These are phyloP conservation scores for Capsella bursapastoris DNA, from an alignment of 345 rosid species.

Conservation along the genomic window DNA sequence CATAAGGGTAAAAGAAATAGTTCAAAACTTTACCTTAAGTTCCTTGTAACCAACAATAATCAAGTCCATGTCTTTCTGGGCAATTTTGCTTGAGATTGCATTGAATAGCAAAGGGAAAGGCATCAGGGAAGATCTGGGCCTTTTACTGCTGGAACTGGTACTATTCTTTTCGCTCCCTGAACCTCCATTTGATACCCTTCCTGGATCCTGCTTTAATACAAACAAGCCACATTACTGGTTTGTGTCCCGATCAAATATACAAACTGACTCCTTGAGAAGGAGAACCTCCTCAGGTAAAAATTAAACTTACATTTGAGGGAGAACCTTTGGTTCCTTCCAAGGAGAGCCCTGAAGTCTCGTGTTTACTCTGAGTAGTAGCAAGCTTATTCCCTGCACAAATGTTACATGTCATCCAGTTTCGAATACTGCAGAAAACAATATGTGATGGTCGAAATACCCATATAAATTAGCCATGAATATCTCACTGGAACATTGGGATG, in stretches of 20 bases:
- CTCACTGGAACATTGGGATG: constrained; percentile 32
- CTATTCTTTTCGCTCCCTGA: constrained; percentile 14
- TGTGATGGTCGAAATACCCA: constrained; percentile 10
- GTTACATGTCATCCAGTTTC: constrained; percentile 22
- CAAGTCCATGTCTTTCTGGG: constrained; percentile 61
- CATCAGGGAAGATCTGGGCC: constrained; percentile 65
- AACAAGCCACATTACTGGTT: constrained; percentile 20
- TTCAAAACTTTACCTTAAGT: constrained; percentile 61
- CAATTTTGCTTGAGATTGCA: constrained; percentile 70
- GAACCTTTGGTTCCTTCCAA: constrained; percentile 27
- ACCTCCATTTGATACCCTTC: constrained; percentile 20
- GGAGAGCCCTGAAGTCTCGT: constrained; percentile 18
- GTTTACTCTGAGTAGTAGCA: constrained; percentile 21
- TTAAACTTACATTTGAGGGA: constrained; percentile 32
- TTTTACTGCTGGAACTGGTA: constrained; percentile 30
- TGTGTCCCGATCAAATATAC: constrained; percentile 8
- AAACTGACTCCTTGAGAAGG: not conserved
- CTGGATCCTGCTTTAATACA: constrained; percentile 33
- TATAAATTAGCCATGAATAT: constrained; percentile 30
- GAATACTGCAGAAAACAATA: constrained; percentile 10
- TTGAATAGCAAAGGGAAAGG: constrained; percentile 80
- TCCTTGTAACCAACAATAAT: constrained; percentile 53
- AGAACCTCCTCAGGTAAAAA: not conserved
- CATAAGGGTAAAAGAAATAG: not conserved
- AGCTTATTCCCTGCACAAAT: constrained; percentile 32